Percentiles rank a stretch among this genome's conserved stretches.
phyloP scores from a whole-genome alignment of 176 grass and related monocot genomes.

The sorghum (Sorghum bicolor) region Sorghum_bicolor_NCBIv3 NC_012875.2:55865001-55865500 shows the following conservation, averaged over 20 bases:
- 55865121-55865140: constrained; percentile 7
- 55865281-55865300: not conserved
- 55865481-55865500: not conserved
- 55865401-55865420: not conserved
- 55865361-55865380: not conserved
- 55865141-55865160: not conserved
- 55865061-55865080: too few species aligned
- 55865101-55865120: not conserved
- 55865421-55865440: not conserved
- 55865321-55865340: too few species aligned
- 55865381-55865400: constrained; percentile 25
- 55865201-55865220: not conserved
- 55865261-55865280: not conserved
- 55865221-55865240: too few species aligned
- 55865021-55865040: not conserved
- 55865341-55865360: not conserved
- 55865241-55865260: not conserved
- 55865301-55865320: too few species aligned
- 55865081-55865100: too few species aligned
- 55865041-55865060: not conserved
- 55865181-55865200: not conserved
- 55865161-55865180: not conserved
- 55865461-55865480: not conserved
- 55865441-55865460: not conserved
- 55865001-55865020: not conserved